These are phyloP conservation scores for Rhodotorula babjevae DNA, from an alignment of 768 basidiomycete genomes.

Conservation along the genomic window DNA sequence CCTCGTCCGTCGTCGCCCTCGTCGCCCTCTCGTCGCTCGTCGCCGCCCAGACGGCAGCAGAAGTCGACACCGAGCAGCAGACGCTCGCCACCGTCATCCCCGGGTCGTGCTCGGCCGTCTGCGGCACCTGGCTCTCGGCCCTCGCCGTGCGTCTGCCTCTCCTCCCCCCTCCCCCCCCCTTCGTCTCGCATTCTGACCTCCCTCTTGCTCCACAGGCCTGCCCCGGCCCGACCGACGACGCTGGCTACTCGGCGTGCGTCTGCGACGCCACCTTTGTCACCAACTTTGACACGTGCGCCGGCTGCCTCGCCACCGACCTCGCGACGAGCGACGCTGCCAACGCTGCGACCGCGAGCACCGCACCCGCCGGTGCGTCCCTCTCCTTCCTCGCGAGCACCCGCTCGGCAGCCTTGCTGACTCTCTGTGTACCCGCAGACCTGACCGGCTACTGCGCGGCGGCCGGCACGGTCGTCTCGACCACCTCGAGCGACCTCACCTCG, in stretches of 20 bases:
- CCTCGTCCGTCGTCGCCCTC: neutral
- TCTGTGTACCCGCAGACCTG: conserved; percentile 12
- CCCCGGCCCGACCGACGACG: conserved; percentile 4
- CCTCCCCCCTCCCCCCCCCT: too few species aligned
- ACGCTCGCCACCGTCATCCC: conserved; percentile 15
- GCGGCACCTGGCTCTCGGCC: conserved; percentile 2
- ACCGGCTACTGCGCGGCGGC: conserved; percentile 10
- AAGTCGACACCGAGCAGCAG: conserved; percentile 7
- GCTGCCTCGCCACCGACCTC: conserved; percentile 14
- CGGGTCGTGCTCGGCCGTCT: neutral
- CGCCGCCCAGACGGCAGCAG: conserved; percentile 4
- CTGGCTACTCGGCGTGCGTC: conserved; percentile 7
- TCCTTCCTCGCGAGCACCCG: neutral
- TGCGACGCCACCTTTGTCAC: conserved; percentile 13
- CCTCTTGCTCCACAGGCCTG: neutral
- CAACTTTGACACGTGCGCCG: conserved; percentile 18
- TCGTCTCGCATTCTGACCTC: too few species aligned
- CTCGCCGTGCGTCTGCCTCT: neutral
- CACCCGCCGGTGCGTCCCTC: conserved; percentile 8
- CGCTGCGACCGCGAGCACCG: neutral
- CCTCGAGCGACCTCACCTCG: neutral
- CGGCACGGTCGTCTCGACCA: neutral
- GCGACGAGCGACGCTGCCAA: conserved; percentile 1
- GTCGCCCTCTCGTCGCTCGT: neutral
- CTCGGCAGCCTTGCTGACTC: neutral